phyloP scores from a whole-genome alignment of 75 land plant genomes.

The Selaginella moellendorffii region DNA sequence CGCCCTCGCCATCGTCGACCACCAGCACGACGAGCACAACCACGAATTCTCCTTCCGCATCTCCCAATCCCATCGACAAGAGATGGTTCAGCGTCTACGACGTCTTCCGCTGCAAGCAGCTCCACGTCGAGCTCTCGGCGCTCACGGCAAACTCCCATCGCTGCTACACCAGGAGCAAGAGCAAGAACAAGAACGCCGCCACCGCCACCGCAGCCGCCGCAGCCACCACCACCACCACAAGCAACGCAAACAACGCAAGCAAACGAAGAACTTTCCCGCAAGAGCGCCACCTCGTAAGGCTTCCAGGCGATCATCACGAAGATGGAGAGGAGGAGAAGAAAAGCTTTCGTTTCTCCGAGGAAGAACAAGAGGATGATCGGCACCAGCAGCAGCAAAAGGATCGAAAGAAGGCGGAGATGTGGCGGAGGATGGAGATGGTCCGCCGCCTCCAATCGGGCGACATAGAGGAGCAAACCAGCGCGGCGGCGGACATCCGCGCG shows the following conservation, averaged over 20 bases:
- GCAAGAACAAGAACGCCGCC: background rate
- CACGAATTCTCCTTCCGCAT: too few relatives aligned
- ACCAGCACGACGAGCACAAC: too few relatives aligned
- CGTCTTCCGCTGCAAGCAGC: background rate
- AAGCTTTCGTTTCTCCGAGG: too few relatives aligned
- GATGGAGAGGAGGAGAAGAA: too few relatives aligned
- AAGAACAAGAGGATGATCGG: too few relatives aligned
- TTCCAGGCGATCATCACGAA: background rate
- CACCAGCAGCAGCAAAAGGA: background rate
- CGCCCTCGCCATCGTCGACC: too few relatives aligned
- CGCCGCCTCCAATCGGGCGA: constrained; percentile 14
- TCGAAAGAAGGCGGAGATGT: background rate
- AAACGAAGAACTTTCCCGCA: too few relatives aligned
- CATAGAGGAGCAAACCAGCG: constrained; percentile 6
- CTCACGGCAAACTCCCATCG: background rate
- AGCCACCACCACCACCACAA: too few relatives aligned
- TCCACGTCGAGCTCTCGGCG: background rate
- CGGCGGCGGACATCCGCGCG: constrained; percentile 32
- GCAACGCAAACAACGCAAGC: too few relatives aligned
- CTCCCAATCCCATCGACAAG: too few relatives aligned
- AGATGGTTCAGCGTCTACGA: background rate
- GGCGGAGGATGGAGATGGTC: background rate
- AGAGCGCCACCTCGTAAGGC: too few relatives aligned
- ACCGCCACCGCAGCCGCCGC: background rate
- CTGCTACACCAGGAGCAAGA: too few relatives aligned